phyloP scores from a whole-genome alignment of 352 stramenopile species.

The Detonula confervacea region DNA sequence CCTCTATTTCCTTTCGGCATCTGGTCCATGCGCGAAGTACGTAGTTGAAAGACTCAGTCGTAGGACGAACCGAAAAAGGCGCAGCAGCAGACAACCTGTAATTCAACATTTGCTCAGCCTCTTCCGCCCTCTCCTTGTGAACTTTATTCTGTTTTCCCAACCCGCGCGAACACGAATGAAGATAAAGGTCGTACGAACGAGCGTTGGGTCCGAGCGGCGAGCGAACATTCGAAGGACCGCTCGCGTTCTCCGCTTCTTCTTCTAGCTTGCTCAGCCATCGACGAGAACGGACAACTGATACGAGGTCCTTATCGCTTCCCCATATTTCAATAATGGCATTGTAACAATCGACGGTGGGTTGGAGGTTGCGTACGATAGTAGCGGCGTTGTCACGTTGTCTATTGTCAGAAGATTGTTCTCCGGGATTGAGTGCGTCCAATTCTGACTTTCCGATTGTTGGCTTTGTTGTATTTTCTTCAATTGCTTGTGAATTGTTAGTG shows the following conservation, averaged over 20 bases:
- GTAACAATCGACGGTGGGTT: conserved; percentile 66
- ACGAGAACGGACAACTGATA: conserved; percentile 65
- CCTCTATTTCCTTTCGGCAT: conserved; percentile 48
- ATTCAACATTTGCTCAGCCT: conserved; percentile 66
- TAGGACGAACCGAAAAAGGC: conserved; percentile 42
- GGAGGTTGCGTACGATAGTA: conserved; percentile 27
- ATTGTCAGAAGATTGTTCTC: not conserved
- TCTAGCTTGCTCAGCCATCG: conserved; percentile 66
- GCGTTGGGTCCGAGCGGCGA: conserved; percentile 47
- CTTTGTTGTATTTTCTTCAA: not conserved
- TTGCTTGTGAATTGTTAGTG: not conserved
- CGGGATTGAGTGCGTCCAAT: too few relatives aligned
- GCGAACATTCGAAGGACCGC: conserved; percentile 12
- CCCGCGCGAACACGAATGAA: conserved; percentile 71
- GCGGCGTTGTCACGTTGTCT: conserved; percentile 4
- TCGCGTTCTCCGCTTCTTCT: conserved; percentile 28
- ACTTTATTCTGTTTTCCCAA: conserved; percentile 46
- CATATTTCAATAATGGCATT: conserved; percentile 75
- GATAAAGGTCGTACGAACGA: conserved; percentile 73
- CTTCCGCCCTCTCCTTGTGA: conserved; percentile 42
- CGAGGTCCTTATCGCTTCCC: conserved; percentile 55
- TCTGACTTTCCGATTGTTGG: conserved; percentile 2
- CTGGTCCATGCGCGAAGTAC: conserved; percentile 75
- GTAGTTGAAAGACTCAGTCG: conserved; percentile 78
- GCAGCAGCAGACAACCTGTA: conserved; percentile 53